Conservation (phyloP, 192 early-diverging fungal genomes). For the Jimgerdemannia flammicorona region DNA sequence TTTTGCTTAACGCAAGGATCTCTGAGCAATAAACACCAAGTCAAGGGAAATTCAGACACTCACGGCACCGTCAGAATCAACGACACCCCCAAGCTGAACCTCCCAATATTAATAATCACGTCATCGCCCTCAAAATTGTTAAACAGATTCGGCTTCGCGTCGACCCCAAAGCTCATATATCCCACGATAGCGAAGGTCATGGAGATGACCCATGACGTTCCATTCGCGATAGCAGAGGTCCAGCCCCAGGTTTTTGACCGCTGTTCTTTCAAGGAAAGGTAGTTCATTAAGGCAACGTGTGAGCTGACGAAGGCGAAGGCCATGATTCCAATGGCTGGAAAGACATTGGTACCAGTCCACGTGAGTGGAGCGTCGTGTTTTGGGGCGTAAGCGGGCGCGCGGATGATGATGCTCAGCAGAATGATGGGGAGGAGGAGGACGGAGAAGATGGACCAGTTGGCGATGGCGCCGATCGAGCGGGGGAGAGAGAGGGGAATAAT, state of each 20-base stretch:
- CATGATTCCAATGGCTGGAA: constrained; percentile 62
- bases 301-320: constrained; percentile 64
- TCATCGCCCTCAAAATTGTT: constrained; percentile 61
- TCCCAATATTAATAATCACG: constrained; percentile 53
- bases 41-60: constrained; percentile 9
- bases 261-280: constrained; percentile 42
- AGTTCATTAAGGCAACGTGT: constrained; percentile 58
- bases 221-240: constrained; percentile 45
- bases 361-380: constrained; percentile 48
- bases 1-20: too few relatives aligned
- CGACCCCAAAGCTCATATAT: constrained; percentile 56
- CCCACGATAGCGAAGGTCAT: constrained; percentile 58
- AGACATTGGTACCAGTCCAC: constrained; percentile 51
- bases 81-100: constrained; percentile 53
- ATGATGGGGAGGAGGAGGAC: constrained; percentile 61
- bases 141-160: constrained; percentile 60
- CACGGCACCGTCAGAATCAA: constrained; percentile 58
- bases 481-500: constrained; percentile 61
- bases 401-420: constrained; percentile 50
- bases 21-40: too few relatives aligned
- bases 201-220: constrained; percentile 45
- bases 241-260: constrained; percentile 41
- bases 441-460: constrained; percentile 49
- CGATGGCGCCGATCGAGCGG: constrained; percentile 56
- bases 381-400: constrained; percentile 46